A percentile compares a stretch with the other conserved stretches of the same genome.
These are phyloP conservation scores for Xylariaceae sp. DNA, from an alignment of 2,329 filamentous ascomycete species.

Conservation along the genomic window DNA sequence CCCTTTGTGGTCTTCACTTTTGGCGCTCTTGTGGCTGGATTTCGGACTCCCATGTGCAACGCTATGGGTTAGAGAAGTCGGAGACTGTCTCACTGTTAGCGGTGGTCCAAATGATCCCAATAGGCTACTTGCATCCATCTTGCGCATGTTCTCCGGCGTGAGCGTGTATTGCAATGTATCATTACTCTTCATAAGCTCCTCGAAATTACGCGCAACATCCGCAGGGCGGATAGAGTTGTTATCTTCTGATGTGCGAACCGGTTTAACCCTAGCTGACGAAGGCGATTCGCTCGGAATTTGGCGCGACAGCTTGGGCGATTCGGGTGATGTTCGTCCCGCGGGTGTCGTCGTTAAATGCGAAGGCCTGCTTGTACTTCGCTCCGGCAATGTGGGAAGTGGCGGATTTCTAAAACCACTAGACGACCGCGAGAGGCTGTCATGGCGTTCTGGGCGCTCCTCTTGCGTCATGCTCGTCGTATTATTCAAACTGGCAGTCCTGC, in stretches of 20 bases:
- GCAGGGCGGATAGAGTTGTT: slow-evolving; percentile 47
- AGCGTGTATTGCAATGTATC: slow-evolving; percentile 81
- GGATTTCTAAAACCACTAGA: slow-evolving; percentile 21
- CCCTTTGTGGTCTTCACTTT: slow-evolving; percentile 46
- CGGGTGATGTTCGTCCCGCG: slow-evolving; percentile 22
- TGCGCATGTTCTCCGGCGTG: slow-evolving; percentile 75
- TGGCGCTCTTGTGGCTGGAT: slow-evolving; percentile 40
- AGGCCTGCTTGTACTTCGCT: slow-evolving; percentile 29
- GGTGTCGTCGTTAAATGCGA: slow-evolving; percentile 18
- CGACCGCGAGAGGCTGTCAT: slow-evolving; percentile 23
- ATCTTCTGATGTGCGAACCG: slow-evolving; percentile 58
- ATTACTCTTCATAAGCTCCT: slow-evolving; percentile 77
- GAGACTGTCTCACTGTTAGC: slow-evolving; percentile 34
- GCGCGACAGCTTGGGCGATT: slow-evolving; percentile 32
- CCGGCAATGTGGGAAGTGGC: slow-evolving; percentile 30
- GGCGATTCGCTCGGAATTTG: slow-evolving; percentile 49
- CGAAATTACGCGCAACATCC: slow-evolving; percentile 67
- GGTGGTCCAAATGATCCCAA: slow-evolving; percentile 9
- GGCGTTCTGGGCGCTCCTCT: slow-evolving; percentile 18
- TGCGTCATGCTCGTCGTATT: slow-evolving; percentile 9
- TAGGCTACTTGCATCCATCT: slow-evolving; percentile 62
- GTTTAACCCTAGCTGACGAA: slow-evolving; percentile 48
- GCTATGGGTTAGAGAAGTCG: slow-evolving; percentile 32
- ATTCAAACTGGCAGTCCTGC: slow-evolving; percentile 23
- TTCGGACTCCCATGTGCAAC: slow-evolving; percentile 39